Evolutionary conservation across 129 eudicot species (phyloP), one percentile per base, ranked within the genome.

Genomic region (Helianthus tuberosus): DNA sequence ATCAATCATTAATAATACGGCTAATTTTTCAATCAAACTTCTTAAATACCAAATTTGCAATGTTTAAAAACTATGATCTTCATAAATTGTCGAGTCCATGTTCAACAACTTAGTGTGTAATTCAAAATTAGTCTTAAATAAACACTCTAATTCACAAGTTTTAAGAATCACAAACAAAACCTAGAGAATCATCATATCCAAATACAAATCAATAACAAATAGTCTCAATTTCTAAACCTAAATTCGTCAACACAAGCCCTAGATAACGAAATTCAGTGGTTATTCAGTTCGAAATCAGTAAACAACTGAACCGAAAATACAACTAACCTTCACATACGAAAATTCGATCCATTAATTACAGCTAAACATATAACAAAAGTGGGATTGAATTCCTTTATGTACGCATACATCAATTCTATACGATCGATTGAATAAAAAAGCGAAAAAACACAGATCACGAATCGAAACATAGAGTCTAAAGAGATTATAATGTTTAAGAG

Each of bases 281-380:
- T 66, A n/a, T 73, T 27, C 2, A 73, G 59, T 60, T 58, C 66
- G 44, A 75, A 75, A 76, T 55, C 62, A 68, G 81, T 68, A 48
- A 29, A 44, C 68, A 76, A 32, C 38, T 16, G 38, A 76, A 76
- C 68, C 6, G 1, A 68, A 25, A 76, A 58, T 39, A 55, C 44
- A 69, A 44, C 75, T 47, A 47, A 77, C 53, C 75, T 44, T 67
- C 61, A 67, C 4, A 29, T 23, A 29, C 36, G 35, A 66, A 46
- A 66, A 43, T 35, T 54, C 2, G 49, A 50, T 54, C 52, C 23
- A 67, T 43, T 7, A 66, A 76, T 66, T 15, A 66, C 12, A 47
- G 12, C 57, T 8, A 74, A 66, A 52, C 2, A 66, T 38, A 36
- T 23, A 72, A 27, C 16, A 68, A 25, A 2, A 11, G 41, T 35